Evolutionary conservation across 2,329 filamentous ascomycete species (phyloP), one percentile per base, ranked within the genome.

Genomic region (Trichoderma atroviride): DNA sequence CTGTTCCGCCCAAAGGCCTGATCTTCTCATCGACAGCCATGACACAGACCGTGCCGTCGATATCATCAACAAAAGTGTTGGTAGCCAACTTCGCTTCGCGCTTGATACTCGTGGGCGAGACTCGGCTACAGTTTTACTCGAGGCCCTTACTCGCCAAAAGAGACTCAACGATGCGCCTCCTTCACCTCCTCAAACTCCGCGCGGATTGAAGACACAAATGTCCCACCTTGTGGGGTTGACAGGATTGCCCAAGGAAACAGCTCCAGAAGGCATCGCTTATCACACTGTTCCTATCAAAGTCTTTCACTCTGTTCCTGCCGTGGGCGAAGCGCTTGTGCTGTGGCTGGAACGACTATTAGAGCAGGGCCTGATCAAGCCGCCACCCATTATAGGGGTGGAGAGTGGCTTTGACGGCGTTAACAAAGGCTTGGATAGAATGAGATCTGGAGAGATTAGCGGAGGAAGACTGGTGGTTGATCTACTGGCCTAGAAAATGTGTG

Each of bases 271-370:
- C 0, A 81, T 88, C 0, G 76, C 81, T 6, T 85, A 88, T 69
- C 91, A 93, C 74, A 87, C 83, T 0, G 89, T 94, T 0, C 91
- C 91, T 0, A 92, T 94, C 71, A 94, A 94, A 78, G 75, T 92
- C 4, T 94, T 92, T 74, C 92, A 94, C 75, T 88, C 91, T 69
- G 84, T 89, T 0, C 85, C 88, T 0, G 82, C 83, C 1, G 82
- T 93, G 0, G 92, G 92, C 0, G 85, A 89, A 71, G 83, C 83
- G 0, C 76, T 93, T 66, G 88, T 88, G 14, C 76, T 81, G 1
- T 94, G 91, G 91, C 79, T 93, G 31, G 91, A 93, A 76, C 80
- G 83, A 29, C 78, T 94, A n/a, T 77, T 94, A 7, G 81, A 84
- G 10, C 80, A 83, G 0, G 82, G 83, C 0, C 75, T 83, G 0